phyloP scores from a whole-genome alignment of 1,139 yeast species.

The Kluyveromyces marxianus region DNA sequence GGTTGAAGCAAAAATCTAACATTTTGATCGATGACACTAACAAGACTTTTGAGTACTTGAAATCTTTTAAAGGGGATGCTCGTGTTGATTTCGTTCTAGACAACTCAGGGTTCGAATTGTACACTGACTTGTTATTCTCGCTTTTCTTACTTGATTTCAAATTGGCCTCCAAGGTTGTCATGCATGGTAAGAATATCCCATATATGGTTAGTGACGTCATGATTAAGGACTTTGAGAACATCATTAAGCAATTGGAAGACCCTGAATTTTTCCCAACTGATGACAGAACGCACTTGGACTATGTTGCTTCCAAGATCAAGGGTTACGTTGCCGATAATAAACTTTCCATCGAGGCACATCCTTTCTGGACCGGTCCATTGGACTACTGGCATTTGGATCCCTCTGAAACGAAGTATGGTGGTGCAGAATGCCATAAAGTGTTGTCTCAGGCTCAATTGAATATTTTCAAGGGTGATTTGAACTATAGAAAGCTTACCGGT shows the following conservation, averaged over 20 bases:
- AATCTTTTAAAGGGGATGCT: conserved; percentile 15
- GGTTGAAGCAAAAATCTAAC: conserved; percentile 76
- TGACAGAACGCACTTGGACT: conserved; percentile 31
- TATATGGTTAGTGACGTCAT: conserved; percentile 98
- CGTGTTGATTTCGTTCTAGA: conserved; percentile 79
- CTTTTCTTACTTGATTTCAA: conserved; percentile 69
- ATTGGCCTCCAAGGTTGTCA: conserved; percentile 52
- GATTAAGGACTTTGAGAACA: conserved; percentile 63
- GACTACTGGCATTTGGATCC: conserved; percentile 67
- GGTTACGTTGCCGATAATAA: conserved; percentile 43
- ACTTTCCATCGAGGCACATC: conserved; percentile 52
- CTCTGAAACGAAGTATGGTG: conserved; percentile 47
- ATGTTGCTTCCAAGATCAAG: conserved; percentile 45
- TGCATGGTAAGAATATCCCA: conserved; percentile 87
- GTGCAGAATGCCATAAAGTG: conserved; percentile 46
- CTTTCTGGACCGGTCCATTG: conserved; percentile 78
- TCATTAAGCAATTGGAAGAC: conserved; percentile 53
- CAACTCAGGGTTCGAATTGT: conserved; percentile 91
- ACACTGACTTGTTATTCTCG: conserved; percentile 74
- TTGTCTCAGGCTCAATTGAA: conserved; percentile 57
- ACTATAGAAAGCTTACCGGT: conserved; percentile 87
- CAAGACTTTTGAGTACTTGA: conserved; percentile 47
- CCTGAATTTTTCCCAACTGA: conserved; percentile 42
- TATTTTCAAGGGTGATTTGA: conserved; percentile 90
- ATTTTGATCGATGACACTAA: conserved; percentile 72